A percentile compares a stretch with the other conserved stretches of the same genome.
phyloP scores from a whole-genome alignment of 2,329 filamentous ascomycete genomes.

The Pseudogymnoascus sp. region DNA sequence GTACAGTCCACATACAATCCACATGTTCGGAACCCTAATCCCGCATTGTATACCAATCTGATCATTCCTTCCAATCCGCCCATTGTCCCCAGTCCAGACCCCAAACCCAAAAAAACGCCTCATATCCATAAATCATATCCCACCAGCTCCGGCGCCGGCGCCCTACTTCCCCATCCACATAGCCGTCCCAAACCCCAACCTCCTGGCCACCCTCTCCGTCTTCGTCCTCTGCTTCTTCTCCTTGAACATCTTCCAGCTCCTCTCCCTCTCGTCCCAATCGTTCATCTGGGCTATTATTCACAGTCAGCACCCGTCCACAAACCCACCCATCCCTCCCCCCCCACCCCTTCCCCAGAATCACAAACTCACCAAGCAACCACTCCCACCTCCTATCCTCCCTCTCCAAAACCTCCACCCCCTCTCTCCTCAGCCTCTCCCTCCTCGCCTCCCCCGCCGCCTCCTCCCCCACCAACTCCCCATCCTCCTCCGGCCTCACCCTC shows the following conservation, averaged over 20 bases:
- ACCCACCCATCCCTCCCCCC: too few relatives aligned
- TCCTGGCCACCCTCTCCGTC: slow-evolving; percentile 18
- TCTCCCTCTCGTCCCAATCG: slow-evolving; percentile 33
- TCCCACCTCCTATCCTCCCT: slow-evolving; percentile 53
- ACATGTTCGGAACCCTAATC: background rate
- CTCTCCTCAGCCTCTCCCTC: slow-evolving; percentile 46
- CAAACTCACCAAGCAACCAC: slow-evolving; percentile 46
- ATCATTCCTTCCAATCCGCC: background rate
- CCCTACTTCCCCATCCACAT: background rate
- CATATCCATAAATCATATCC: background rate
- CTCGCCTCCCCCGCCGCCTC: slow-evolving; percentile 50
- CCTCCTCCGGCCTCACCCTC: slow-evolving; percentile 44
- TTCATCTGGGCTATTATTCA: slow-evolving; percentile 29
- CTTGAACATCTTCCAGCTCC: slow-evolving; percentile 28
- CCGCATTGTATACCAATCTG: background rate
- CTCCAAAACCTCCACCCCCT: slow-evolving; percentile 42
- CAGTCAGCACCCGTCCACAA: background rate
- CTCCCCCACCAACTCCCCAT: slow-evolving; percentile 60
- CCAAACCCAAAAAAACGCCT: background rate
- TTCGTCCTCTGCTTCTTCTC: slow-evolving; percentile 22
- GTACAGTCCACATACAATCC: background rate
- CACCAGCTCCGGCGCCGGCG: background rate
- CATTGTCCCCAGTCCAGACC: background rate
- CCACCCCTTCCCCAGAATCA: background rate
- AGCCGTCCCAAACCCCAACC: slow-evolving; percentile 16